Conservation (phyloP, 805 yeast genomes). For the Yamadazyma nakazawae region DNA sequence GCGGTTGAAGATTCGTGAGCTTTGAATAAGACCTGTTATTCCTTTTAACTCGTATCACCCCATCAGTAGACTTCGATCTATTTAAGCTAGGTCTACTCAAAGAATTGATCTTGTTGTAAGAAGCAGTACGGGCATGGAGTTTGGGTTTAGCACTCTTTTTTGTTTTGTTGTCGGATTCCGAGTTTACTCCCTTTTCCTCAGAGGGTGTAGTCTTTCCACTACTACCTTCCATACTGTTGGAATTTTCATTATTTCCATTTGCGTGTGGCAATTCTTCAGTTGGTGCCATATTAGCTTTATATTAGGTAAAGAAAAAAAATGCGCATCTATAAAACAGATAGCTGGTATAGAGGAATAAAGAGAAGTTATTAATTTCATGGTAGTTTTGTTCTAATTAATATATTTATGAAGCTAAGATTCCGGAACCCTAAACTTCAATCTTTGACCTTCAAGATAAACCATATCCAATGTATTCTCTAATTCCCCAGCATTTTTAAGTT, state of each 20-base stretch:
- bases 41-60: conserved; percentile 26
- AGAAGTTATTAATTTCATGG: background rate
- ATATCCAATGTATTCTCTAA: conserved; percentile 61
- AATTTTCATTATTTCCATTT: background rate
- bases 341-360: background rate
- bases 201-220: background rate
- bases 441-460: conserved; percentile 70
- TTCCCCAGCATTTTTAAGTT: conserved; percentile 53
- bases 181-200: background rate
- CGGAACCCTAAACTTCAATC: conserved; percentile 52
- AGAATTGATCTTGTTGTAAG: conserved; percentile 23
- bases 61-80: conserved; percentile 42
- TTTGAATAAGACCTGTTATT: conserved; percentile 38
- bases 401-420: conserved; percentile 14
- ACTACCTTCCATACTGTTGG: background rate
- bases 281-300: conserved; percentile 1
- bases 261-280: background rate
- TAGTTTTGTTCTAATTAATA: background rate
- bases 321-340: background rate
- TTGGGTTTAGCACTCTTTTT: conserved; percentile 3
- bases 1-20: conserved; percentile 31
- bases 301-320: no score
- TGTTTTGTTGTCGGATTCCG: conserved; percentile 1
- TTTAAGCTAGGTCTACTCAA: conserved; percentile 28
- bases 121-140: conserved; percentile 23